Evolutionary conservation across 2,329 filamentous ascomycete species (phyloP).

Genomic region (Penicillium fuscoglaucum): DNA sequence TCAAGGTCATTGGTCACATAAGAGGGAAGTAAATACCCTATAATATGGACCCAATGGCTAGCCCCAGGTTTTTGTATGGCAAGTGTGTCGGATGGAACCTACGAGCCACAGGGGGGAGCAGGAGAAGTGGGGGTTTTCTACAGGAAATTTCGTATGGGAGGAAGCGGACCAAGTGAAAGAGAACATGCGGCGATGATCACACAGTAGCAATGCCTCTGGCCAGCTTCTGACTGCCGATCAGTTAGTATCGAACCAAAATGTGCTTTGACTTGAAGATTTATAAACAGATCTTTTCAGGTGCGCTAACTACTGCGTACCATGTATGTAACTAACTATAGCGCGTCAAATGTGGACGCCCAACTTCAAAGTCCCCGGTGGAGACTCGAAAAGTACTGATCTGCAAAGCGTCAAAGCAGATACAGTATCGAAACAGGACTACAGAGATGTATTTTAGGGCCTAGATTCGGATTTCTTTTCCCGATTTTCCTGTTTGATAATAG

Average conservation of each 20-base stretch:
- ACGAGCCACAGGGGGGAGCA: not conserved
- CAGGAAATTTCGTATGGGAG: not conserved
- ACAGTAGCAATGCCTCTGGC: not conserved
- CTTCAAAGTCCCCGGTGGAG: not conserved
- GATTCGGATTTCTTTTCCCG: not conserved
- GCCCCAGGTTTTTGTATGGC: not conserved
- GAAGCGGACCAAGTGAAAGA: not conserved
- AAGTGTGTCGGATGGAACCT: not conserved
- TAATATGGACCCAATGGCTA: not conserved
- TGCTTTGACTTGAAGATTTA: not conserved
- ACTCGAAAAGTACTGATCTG: slow-evolving; percentile 1
- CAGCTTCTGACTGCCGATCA: not conserved
- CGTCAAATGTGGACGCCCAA: not conserved
- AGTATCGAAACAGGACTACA: slow-evolving; percentile 6
- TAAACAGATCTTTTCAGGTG: slow-evolving; percentile 1
- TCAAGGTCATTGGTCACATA: not conserved
- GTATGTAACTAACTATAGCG: not conserved
- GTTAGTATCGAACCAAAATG: not conserved
- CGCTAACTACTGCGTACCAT: not conserved
- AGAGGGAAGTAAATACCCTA: not conserved
- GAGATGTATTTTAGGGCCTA: not conserved
- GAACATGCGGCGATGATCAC: not conserved
- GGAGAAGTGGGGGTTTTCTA: not conserved
- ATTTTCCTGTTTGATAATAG: not conserved
- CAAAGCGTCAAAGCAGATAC: slow-evolving; percentile 2